Conservation (phyloP, 257 asterid genomes). For the Salvia splendens region DNA sequence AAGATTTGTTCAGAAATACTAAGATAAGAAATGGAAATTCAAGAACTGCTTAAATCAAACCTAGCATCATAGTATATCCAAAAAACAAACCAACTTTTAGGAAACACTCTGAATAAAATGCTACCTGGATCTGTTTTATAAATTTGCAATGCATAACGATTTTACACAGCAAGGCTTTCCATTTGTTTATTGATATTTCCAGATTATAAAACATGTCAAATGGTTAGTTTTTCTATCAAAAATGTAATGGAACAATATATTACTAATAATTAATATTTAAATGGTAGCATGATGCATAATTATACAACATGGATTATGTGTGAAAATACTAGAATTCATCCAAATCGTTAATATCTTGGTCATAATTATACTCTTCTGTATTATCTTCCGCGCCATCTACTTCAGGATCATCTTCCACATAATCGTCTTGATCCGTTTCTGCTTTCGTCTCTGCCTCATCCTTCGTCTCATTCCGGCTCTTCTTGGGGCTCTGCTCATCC, state of each 20-base stretch:
- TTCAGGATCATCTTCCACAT: constrained; percentile 25
- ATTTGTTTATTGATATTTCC: too few species aligned
- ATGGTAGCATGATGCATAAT: background rate
- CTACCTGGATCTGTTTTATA: too few species aligned
- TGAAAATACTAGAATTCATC: constrained; percentile 16
- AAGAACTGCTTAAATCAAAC: too few species aligned
- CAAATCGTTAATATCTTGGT: constrained; percentile 29
- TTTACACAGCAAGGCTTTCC: too few species aligned
- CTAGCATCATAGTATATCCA: too few species aligned
- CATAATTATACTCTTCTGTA: constrained; percentile 36
- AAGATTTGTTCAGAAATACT: background rate
- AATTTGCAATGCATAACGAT: too few species aligned
- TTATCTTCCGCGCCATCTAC: constrained; percentile 27
- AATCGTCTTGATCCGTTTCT: background rate
- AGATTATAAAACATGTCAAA: too few species aligned
- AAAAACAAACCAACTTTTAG: too few species aligned
- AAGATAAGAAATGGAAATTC: too few species aligned
- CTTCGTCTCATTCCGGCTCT: constrained; percentile 27
- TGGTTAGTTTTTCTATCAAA: too few species aligned
- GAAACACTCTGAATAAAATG: too few species aligned
- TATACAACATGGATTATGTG: background rate
- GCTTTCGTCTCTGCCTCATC: background rate
- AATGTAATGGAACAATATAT: too few species aligned
- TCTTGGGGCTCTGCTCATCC: constrained; percentile 42
- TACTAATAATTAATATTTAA: background rate